Conservation (phyloP, 2,329 filamentous ascomycete species). For the Ophiostoma australiae region DNA sequence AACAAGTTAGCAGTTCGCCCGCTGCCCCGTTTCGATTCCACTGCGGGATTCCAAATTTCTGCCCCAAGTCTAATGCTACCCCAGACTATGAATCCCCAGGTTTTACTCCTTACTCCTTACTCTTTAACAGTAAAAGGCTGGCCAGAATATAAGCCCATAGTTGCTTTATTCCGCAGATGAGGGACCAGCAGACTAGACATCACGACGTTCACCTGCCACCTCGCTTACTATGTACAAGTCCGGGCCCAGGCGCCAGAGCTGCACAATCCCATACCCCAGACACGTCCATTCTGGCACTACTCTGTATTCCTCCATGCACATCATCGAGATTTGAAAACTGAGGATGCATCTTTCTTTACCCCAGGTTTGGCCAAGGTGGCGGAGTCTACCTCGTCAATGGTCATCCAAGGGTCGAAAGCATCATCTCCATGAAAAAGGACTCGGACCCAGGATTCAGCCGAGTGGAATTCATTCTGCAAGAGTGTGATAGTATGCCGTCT, state of each 20-base stretch:
- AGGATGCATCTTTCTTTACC: background rate
- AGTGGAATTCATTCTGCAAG: background rate
- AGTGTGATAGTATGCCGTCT: background rate
- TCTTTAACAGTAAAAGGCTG: no score
- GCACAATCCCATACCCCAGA: background rate
- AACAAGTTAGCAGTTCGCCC: background rate
- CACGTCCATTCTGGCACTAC: background rate
- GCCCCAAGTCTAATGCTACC: background rate
- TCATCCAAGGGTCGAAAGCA: background rate
- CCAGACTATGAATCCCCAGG: conserved; percentile 3
- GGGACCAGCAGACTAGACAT: no score
- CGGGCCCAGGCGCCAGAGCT: background rate
- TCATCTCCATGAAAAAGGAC: background rate
- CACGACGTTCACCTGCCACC: no score
- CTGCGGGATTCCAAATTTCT: background rate
- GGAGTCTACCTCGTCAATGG: background rate
- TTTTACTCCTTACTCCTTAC: background rate
- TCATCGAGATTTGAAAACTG: background rate
- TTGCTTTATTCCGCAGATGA: no score
- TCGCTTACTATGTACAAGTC: no score
- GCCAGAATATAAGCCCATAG: no score
- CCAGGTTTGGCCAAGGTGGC: background rate
- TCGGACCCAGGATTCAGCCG: background rate
- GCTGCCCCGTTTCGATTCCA: background rate
- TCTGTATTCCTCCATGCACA: background rate